phyloP scores from a whole-genome alignment of 768 basidiomycete genomes.

The Tricholoma hemisulphureum region DNA sequence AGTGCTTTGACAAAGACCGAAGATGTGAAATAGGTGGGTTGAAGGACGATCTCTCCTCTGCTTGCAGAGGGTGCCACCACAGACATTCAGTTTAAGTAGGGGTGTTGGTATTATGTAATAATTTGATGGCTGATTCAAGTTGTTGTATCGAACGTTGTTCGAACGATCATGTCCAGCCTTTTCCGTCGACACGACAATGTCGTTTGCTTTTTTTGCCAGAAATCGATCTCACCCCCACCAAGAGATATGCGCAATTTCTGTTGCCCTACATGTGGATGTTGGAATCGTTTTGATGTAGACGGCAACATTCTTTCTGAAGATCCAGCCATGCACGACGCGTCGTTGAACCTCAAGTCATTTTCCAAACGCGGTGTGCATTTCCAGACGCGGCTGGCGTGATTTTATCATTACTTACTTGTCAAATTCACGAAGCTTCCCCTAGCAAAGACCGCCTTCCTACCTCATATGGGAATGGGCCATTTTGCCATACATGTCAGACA shows the following conservation, averaged over 20 bases:
- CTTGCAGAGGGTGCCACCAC: conserved; percentile 45
- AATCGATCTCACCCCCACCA: conserved; percentile 38
- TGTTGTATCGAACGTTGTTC: too few species aligned
- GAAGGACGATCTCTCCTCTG: conserved; percentile 63
- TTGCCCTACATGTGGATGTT: conserved; percentile 66
- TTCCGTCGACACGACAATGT: conserved; percentile 52
- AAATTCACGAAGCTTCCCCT: conserved; percentile 51
- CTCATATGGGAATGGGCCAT: conserved; percentile 57
- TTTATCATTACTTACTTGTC: not conserved
- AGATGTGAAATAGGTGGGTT: conserved; percentile 78
- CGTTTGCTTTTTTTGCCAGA: conserved; percentile 73
- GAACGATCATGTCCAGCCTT: conserved; percentile 39
- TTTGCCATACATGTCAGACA: conserved; percentile 89
- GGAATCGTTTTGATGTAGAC: conserved; percentile 68
- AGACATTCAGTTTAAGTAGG: conserved; percentile 52
- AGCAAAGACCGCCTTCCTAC: conserved; percentile 69
- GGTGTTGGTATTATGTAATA: not conserved
- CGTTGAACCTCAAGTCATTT: conserved; percentile 68
- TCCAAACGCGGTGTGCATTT: conserved; percentile 60
- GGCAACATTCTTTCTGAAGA: conserved; percentile 85
- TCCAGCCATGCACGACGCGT: conserved; percentile 84
- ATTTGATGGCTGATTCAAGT: too few species aligned
- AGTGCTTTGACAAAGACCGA: conserved; percentile 66
- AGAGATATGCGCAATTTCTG: conserved; percentile 56
- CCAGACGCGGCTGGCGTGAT: not conserved